phyloP scores from a whole-genome alignment of 176 grass and related monocot genomes.

The Zea luxurians region DNA sequence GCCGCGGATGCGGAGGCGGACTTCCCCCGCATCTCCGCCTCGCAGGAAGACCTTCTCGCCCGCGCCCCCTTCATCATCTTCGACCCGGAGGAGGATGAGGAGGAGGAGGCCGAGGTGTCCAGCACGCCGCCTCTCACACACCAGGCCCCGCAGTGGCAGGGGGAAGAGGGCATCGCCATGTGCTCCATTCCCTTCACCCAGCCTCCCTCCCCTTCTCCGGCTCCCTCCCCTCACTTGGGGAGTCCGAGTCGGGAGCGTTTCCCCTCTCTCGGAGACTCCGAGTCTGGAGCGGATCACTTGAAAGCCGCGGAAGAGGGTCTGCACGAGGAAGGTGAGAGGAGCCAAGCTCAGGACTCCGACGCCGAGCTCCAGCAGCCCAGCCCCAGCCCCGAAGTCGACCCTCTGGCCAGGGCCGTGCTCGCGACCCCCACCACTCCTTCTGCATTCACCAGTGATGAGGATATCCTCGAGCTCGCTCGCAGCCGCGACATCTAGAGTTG shows the following conservation, averaged over 20 bases:
- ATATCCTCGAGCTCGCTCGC: constrained; percentile 16
- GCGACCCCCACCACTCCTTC: constrained; percentile 28
- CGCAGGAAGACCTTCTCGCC: constrained; percentile 36
- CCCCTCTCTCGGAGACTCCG: neutral
- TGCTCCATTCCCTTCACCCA: constrained; percentile 32
- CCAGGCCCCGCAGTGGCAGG: neutral
- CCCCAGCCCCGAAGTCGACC: constrained; percentile 7
- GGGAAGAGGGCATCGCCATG: neutral
- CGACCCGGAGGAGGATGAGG: neutral
- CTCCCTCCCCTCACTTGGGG: neutral
- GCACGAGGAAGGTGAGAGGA: neutral
- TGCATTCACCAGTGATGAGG: neutral
- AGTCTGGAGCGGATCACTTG: neutral
- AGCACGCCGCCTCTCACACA: constrained; percentile 5
- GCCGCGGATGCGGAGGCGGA: neutral
- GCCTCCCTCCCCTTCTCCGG: neutral
- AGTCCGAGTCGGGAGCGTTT: no score
- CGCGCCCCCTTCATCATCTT: constrained; percentile 8
- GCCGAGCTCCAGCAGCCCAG: neutral
- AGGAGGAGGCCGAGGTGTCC: constrained; percentile 36
- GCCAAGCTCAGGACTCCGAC: constrained; percentile 27
- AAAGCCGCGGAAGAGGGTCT: neutral
- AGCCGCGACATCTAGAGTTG: neutral
- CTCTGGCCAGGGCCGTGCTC: neutral
- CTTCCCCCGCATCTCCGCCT: constrained; percentile 31